Percentiles rank a stretch among this genome's conserved stretches.
Conservation (phyloP, 2,329 filamentous ascomycete species). For the Nigrospora oryzae region DNA sequence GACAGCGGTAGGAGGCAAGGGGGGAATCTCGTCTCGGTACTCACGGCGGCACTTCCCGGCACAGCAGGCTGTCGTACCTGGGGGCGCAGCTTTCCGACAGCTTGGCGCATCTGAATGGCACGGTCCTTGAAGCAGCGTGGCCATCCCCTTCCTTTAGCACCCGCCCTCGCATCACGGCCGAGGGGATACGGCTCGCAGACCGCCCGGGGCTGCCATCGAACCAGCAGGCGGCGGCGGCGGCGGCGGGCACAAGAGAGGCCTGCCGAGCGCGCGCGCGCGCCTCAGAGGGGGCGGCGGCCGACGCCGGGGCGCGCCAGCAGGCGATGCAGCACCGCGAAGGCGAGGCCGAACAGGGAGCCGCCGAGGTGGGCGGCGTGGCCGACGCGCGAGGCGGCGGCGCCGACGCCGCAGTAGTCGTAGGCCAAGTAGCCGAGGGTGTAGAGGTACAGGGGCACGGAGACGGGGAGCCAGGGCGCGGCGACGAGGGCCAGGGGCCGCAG, state of each 20-base stretch:
- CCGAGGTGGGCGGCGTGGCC: conserved; percentile 3
- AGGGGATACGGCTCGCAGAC: too few relatives aligned
- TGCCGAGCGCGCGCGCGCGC: neutral
- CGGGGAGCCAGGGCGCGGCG: neutral
- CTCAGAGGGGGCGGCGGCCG: neutral
- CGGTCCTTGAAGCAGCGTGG: too few relatives aligned
- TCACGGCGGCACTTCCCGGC: too few relatives aligned
- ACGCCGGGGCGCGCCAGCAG: too few relatives aligned
- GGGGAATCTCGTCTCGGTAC: too few relatives aligned
- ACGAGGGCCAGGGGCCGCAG: neutral
- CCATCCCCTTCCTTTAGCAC: too few relatives aligned
- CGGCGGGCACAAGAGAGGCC: neutral
- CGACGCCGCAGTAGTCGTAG: neutral
- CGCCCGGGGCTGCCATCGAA: neutral
- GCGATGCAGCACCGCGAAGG: too few relatives aligned
- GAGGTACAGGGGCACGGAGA: conserved; percentile 1
- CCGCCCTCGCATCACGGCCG: too few relatives aligned
- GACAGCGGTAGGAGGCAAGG: too few relatives aligned
- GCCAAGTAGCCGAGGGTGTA: neutral
- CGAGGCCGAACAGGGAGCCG: conserved; percentile 1
- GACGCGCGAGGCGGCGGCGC: neutral
- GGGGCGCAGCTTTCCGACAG: too few relatives aligned
- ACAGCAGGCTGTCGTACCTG: too few relatives aligned
- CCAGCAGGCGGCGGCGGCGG: neutral
- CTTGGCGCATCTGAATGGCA: too few relatives aligned